phyloP scores from a whole-genome alignment of 495 filamentous ascomycete genomes.

The Hyaloscypha hepaticicola region DNA sequence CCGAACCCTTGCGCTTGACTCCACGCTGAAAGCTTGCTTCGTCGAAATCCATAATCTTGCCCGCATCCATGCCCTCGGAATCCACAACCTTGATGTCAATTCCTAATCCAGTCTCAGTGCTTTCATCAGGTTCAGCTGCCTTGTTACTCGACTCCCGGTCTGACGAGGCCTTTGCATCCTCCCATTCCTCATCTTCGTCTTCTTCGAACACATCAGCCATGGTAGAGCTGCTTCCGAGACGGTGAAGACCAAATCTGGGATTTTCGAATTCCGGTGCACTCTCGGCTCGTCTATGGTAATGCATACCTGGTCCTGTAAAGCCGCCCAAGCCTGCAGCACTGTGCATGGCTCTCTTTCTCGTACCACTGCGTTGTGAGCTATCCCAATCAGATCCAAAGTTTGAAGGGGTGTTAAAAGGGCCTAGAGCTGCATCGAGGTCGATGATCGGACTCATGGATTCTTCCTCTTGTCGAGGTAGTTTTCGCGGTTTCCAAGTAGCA shows the following conservation, averaged over 20 bases:
- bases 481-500: constrained; percentile 46
- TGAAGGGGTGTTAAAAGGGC: constrained; percentile 80
- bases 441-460: constrained; percentile 75
- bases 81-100: constrained; percentile 52
- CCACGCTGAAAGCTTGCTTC: constrained; percentile 13
- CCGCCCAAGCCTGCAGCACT: constrained; percentile 77
- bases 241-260: constrained; percentile 55
- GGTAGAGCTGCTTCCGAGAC: constrained; percentile 61
- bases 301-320: constrained; percentile 78
- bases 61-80: constrained; percentile 32
- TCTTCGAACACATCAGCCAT: constrained; percentile 95
- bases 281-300: constrained; percentile 87
- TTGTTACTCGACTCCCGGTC: constrained; percentile 42
- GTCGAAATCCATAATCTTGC: constrained; percentile 27
- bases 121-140: constrained; percentile 31
- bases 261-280: constrained; percentile 86
- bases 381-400: constrained; percentile 55
- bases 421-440: constrained; percentile 93
- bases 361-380: constrained; percentile 53
- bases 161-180: constrained; percentile 39
- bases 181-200: constrained; percentile 72
- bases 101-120: constrained; percentile 41
- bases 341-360: constrained; percentile 77
- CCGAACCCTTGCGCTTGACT: constrained; percentile 42
- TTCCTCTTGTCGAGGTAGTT: constrained; percentile 50